Percentiles rank a stretch among this genome's conserved stretches.
Conservation (phyloP, 495 filamentous ascomycete species). For the Sabuloglossum arenarium region DNA sequence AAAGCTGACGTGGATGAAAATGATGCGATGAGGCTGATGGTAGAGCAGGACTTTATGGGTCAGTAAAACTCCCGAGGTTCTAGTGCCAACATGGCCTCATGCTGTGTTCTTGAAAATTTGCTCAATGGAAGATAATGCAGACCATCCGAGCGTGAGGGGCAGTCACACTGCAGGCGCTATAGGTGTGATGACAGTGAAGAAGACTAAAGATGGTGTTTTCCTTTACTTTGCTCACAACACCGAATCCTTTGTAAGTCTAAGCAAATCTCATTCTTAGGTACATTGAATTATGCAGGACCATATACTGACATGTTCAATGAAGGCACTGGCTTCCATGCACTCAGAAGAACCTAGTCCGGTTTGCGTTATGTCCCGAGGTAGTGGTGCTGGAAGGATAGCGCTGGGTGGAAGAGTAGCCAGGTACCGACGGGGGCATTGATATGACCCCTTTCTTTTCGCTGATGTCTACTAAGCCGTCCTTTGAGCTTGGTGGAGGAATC, state of each 20-base stretch:
- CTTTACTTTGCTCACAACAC: slow-evolving; percentile 87
- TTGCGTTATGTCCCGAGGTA: slow-evolving; percentile 64
- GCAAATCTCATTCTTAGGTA: neutral
- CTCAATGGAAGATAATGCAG: slow-evolving; percentile 18
- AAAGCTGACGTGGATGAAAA: slow-evolving; percentile 37
- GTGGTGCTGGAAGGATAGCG: slow-evolving; percentile 18
- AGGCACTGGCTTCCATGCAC: slow-evolving; percentile 72
- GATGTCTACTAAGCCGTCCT: neutral
- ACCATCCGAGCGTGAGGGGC: slow-evolving; percentile 50
- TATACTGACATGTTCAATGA: neutral
- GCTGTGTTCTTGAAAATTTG: neutral
- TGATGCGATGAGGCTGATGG: slow-evolving; percentile 45
- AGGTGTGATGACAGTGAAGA: slow-evolving; percentile 69
- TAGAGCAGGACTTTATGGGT: slow-evolving; percentile 63
- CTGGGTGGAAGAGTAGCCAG: slow-evolving; percentile 21
- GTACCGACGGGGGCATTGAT: slow-evolving; percentile 5
- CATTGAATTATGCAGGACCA: slow-evolving; percentile 6
- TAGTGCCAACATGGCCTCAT: neutral
- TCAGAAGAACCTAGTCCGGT: slow-evolving; percentile 45
- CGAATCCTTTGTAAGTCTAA: slow-evolving; percentile 49
- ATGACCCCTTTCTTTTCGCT: neutral
- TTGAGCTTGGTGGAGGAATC: neutral
- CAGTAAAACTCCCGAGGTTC: slow-evolving; percentile 5
- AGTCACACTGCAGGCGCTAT: slow-evolving; percentile 59
- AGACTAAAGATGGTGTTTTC: slow-evolving; percentile 42